phyloP scores from a whole-genome alignment of 768 basidiomycete genomes.

The Jaapia argillacea region DNA sequence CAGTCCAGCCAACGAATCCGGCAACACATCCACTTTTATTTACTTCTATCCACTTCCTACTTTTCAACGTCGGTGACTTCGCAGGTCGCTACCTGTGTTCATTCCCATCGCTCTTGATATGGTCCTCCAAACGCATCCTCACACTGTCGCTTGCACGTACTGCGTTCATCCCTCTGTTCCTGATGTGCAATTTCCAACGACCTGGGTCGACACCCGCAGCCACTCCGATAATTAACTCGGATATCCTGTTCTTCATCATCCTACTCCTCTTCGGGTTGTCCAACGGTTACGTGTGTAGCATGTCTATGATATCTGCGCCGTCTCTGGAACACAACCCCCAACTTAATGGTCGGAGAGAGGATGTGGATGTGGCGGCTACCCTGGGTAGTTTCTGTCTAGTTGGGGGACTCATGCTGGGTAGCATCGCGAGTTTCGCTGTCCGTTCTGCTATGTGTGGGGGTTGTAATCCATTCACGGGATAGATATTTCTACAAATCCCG shows the following conservation, averaged over 20 bases:
- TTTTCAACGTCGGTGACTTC: conserved; percentile 68
- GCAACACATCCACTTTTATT: conserved; percentile 75
- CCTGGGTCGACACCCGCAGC: conserved; percentile 16
- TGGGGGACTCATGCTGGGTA: conserved; percentile 67
- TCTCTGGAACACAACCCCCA: conserved; percentile 73
- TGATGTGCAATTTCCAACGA: conserved; percentile 79
- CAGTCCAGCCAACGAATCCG: conserved; percentile 57
- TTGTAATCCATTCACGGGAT: conserved; percentile 59
- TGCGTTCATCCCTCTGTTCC: conserved; percentile 76
- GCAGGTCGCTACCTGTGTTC: conserved; percentile 60
- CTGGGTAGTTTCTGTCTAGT: conserved; percentile 72
- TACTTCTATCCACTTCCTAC: conserved; percentile 64
- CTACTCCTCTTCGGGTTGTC: conserved; percentile 66
- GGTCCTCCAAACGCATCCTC: conserved; percentile 57
- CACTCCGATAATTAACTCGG: conserved; percentile 54
- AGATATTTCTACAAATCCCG: background rate
- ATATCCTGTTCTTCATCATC: conserved; percentile 64
- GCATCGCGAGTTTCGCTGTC: conserved; percentile 75
- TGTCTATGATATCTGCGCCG: conserved; percentile 77
- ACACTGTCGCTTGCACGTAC: conserved; percentile 58
- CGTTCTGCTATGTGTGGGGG: conserved; percentile 46
- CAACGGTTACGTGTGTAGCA: conserved; percentile 72
- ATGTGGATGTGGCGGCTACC: conserved; percentile 81
- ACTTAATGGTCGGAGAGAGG: conserved; percentile 56
- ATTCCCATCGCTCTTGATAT: conserved; percentile 53